phyloP scores from a whole-genome alignment of 169 alveolate species.

The Perkinsus chesapeaki region DNA sequence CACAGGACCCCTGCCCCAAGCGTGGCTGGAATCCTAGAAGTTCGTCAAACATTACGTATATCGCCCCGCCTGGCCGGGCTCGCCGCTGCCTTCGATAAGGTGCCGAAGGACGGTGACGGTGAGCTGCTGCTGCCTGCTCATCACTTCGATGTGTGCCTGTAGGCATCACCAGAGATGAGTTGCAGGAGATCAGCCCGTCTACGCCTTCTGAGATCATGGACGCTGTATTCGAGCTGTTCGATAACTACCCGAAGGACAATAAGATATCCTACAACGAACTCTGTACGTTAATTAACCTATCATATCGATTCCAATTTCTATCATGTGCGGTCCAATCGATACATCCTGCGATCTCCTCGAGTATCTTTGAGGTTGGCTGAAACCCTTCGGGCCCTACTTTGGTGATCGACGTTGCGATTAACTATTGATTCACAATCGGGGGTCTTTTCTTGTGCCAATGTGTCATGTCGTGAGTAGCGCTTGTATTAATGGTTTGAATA shows the following conservation, averaged over 20 bases:
- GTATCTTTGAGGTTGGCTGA: no score
- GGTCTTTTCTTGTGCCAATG: no score
- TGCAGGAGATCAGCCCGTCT: background rate
- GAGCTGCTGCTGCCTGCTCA: background rate
- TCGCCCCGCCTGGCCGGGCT: background rate
- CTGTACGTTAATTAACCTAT: background rate
- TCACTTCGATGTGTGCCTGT: background rate
- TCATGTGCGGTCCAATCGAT: no score
- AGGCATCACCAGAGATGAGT: background rate
- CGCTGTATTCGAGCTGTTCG: background rate
- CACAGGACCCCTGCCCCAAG: background rate
- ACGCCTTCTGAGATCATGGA: background rate
- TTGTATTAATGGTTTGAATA: no score
- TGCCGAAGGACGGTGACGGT: background rate
- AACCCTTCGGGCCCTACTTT: no score
- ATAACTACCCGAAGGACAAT: background rate
- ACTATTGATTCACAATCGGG: no score
- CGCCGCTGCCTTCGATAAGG: background rate
- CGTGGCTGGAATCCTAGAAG: background rate
- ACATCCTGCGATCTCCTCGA: no score
- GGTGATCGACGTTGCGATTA: no score
- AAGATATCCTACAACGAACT: background rate
- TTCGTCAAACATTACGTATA: background rate
- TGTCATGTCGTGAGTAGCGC: no score
- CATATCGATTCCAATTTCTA: no score